A percentile compares a stretch with the other conserved stretches of the same genome.
Conservation (phyloP, 176 grass and related monocot genomes). For the Rhynchospora breviuscula region DNA sequence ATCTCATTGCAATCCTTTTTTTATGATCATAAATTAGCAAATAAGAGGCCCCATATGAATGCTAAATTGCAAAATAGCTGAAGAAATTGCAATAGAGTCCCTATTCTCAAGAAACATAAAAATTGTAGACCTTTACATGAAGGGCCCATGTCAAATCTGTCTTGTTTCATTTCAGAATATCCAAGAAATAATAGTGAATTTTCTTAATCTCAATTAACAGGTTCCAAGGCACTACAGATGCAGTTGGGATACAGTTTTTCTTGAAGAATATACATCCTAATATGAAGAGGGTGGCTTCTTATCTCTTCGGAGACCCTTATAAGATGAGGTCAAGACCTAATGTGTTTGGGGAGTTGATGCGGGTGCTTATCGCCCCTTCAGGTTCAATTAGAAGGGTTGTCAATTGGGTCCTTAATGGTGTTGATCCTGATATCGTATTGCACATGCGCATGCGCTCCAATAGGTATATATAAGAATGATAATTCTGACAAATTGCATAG, state of each 20-base stretch:
- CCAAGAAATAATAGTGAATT: neutral
- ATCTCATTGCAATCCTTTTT: conserved; percentile 20
- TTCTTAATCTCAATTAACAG: conserved; percentile 25
- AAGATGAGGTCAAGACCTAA: conserved; percentile 52
- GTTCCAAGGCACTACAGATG: conserved; percentile 79
- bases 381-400: conserved; percentile 47
- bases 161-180: neutral
- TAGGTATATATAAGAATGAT: conserved; percentile 44
- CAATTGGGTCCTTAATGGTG: conserved; percentile 57
- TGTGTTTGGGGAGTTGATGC: conserved; percentile 86
- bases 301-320: conserved; percentile 51
- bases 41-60: neutral
- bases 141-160: neutral
- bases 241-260: conserved; percentile 75
- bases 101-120: neutral
- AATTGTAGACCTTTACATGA: neutral
- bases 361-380: conserved; percentile 55
- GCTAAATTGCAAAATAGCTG: neutral
- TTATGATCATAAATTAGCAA: neutral
- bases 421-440: conserved; percentile 62
- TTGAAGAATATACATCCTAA: conserved; percentile 70
- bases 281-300: conserved; percentile 49
- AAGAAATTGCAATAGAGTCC: neutral
- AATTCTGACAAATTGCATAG: neutral
- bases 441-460: conserved; percentile 90